A percentile compares a stretch with the other conserved stretches of the same genome.
phyloP scores from a whole-genome alignment of 805 yeast species.

The Kazachstania bromeliacearum region DNA sequence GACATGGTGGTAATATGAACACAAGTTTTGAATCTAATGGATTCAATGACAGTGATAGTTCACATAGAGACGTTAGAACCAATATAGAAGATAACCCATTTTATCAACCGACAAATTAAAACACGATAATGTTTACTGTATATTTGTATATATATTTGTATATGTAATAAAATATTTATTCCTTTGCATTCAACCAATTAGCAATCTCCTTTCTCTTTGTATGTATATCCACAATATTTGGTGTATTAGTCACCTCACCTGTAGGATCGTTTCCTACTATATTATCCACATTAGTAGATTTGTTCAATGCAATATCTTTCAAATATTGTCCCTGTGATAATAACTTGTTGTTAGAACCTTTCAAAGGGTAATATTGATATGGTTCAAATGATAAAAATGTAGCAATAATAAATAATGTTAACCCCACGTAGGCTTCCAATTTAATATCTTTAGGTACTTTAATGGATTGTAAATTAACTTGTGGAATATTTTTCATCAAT shows the following conservation, averaged over 20 bases:
- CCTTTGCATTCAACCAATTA: constrained; percentile 12
- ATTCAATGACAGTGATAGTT: no score
- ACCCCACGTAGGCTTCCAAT: constrained; percentile 20
- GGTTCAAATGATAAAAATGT: constrained; percentile 21
- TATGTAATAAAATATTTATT: neutral
- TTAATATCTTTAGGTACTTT: constrained; percentile 24
- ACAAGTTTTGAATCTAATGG: no score
- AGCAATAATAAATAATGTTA: constrained; percentile 18
- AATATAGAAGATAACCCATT: constrained; percentile 4
- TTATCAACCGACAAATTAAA: constrained; percentile 1
- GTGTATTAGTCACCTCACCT: constrained; percentile 22
- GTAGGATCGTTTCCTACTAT: constrained; percentile 22
- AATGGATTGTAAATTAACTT: constrained; percentile 2
- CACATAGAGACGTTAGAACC: no score
- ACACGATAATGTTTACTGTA: no score
- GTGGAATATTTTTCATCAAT: constrained; percentile 12
- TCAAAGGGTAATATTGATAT: constrained; percentile 16
- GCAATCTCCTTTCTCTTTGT: constrained; percentile 16
- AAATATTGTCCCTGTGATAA: constrained; percentile 18
- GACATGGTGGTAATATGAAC: no score
- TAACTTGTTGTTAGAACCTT: constrained; percentile 11
- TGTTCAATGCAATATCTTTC: constrained; percentile 22
- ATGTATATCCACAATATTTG: constrained; percentile 23
- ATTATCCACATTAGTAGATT: constrained; percentile 25
- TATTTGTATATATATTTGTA: neutral